Percentiles rank a stretch among this genome's conserved stretches.
Evolutionary conservation across 495 filamentous ascomycete species (phyloP).

Genomic region (Penicillium daleae): DNA sequence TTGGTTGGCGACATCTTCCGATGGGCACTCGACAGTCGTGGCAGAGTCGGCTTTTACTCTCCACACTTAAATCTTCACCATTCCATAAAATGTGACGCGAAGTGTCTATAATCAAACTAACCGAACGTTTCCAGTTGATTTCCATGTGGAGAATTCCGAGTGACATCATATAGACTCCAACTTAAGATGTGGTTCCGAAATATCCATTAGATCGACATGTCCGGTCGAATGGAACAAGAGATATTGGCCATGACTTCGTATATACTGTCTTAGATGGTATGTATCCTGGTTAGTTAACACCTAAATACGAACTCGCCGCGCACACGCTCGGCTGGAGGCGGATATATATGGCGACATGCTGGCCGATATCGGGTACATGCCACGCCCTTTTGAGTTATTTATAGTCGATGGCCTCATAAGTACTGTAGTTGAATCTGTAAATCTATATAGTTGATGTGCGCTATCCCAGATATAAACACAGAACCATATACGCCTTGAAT

Average conservation of each 20-base stretch:
- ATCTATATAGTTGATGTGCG: neutral
- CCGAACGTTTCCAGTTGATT: neutral
- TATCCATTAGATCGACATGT: neutral
- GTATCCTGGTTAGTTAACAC: neutral
- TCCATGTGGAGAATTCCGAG: neutral
- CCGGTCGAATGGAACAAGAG: neutral
- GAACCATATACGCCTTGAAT: neutral
- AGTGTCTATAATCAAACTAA: too few relatives aligned
- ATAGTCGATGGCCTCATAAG: neutral
- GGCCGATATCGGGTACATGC: conserved; percentile 4
- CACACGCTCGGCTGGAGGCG: neutral
- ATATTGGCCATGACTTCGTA: neutral
- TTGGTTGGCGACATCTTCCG: neutral
- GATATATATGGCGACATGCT: neutral
- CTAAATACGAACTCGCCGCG: neutral
- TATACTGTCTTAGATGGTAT: neutral
- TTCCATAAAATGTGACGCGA: too few relatives aligned
- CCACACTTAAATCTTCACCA: too few relatives aligned
- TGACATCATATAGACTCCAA: neutral
- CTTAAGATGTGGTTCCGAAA: neutral
- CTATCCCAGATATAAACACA: neutral
- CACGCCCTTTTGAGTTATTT: conserved; percentile 1
- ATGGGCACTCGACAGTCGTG: too few relatives aligned
- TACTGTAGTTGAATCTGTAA: neutral
- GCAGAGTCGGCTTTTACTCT: too few relatives aligned